Base-by-base conservation (phyloP, 768 basidiomycete genomes). In the Boletus reticulatus region DNA sequence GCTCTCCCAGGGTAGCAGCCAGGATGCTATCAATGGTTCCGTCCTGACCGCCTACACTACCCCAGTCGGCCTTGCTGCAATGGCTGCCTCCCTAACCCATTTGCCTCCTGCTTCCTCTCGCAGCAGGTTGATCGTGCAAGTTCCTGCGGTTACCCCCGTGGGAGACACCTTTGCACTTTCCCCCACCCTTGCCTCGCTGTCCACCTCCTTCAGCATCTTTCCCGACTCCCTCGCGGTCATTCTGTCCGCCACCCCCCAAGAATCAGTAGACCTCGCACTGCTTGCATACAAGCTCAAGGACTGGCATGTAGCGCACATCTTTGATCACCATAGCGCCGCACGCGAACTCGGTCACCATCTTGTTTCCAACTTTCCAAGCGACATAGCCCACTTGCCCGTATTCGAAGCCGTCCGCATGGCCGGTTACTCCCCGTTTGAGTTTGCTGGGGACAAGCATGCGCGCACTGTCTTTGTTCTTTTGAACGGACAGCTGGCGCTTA, bases 241-340 rank as follows among this genome's bases (percentile, higher is more conserved):
- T 47, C 79, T 96, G 52, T 95, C 94, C 38, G 85, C 92, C 3
- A 87, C 89, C 4, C 84, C 93, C 1, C 87, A 89, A 60, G 92
- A 97, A 69, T 78, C 89, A 16, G 80, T 87, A 45, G 88, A 92
- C 64, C 82, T 93, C 52, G 83, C 94, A 4, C 65, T 82, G 27
- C 78, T 92, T 46, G 78, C 92, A n/a, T 94, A 94, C 76, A 79
- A 77, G 55, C 72, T 89, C 48, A 78, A 79, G 16, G 69, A 74
- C 19, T 80, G 75, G 41, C 92, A 96, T 71, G 85, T 91, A 53
- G 80, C 94, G 52, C 94, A 98, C 70, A 75, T 98, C 41, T 94
- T 98, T 67, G 94, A 98, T 71, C 91, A 96, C 62, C 80, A 90
- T 66, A 83, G 84, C 57, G 79, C 85, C 32, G 78, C 86, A 34